Evolutionary conservation across 768 basidiomycete genomes (phyloP), one percentile per base, ranked within the genome.

Genomic region (Flagelloscypha sp.): DNA sequence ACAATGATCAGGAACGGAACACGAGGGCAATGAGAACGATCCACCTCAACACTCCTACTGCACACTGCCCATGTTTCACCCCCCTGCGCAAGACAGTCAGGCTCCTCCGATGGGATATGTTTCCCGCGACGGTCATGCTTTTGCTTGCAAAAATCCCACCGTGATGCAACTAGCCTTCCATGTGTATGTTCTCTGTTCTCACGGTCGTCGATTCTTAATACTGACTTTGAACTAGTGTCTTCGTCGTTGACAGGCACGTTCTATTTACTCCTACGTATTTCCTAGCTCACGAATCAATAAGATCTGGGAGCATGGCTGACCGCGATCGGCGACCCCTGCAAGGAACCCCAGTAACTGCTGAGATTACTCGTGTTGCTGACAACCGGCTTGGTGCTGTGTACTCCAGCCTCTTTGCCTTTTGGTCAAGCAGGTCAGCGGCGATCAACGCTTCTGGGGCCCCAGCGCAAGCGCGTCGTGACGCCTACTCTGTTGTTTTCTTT

Each of bases 351-450:
- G 56, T 38, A 3, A 58, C 63, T 3, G 40, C 50, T n/a, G 47
- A 46, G 23, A 74, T 76, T 27, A 36, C 44, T 5, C 48, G 47
- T 9, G 43, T 35, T 0, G 54, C 57, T 25, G 49, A 73, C 38
- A 70, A 79, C 41, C 55, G 76, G 20, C 61, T 76, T 12, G 76
- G 76, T 1, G 74, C 77, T 1, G 78, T 77, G 1, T 70, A 68
- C 25, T 71, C 74, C 0, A 67, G 76, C 0, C 44, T 79, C 7
- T 49, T 74, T 35, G 56, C 58, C 11, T 79, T 79, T 48, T 80
- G 77, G 76, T 41, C 54, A 10, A 65, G 78, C 0, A 64, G 76
- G 3, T 57, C 63, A 8, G 53, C 61, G 10, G 65, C 66, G 2
- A 33, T 63, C 13, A 47, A 36, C 30, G 32, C 34, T 8, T 29